phyloP scores from a whole-genome alignment of 139 green algal species.

The Pycnococcus provasolii region DNA sequence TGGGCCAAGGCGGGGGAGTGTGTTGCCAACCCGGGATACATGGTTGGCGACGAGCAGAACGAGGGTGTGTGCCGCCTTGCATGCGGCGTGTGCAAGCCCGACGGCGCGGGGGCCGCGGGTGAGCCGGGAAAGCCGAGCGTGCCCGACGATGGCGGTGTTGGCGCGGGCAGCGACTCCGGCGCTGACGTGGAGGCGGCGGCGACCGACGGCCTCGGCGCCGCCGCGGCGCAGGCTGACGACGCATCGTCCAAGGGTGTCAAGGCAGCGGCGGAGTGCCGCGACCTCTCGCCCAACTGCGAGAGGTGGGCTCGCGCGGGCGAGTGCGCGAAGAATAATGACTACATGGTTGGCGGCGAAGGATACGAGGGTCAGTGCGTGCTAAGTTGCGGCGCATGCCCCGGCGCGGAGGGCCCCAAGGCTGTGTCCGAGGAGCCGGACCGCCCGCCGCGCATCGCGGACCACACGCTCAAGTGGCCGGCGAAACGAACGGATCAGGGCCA shows the following conservation, averaged over 20 bases:
- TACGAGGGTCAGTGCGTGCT: slow-evolving; percentile 10
- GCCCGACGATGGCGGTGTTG: too few species aligned
- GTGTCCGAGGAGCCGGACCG: neutral
- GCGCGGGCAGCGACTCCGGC: neutral
- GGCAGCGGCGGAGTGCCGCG: neutral
- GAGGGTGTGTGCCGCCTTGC: neutral
- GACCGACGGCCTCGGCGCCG: neutral
- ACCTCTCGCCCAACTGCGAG: slow-evolving; percentile 5
- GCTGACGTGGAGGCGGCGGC: neutral
- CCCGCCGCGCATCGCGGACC: neutral
- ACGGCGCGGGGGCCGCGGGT: too few species aligned
- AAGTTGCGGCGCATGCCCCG: neutral
- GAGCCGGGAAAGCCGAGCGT: too few species aligned
- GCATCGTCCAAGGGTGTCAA: neutral
- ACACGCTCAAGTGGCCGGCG: slow-evolving; percentile 11
- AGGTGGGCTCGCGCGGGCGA: slow-evolving; percentile 7
- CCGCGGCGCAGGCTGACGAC: neutral
- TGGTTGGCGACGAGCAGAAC: slow-evolving; percentile 21
- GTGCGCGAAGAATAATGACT: slow-evolving; percentile 10
- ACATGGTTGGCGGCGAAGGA: slow-evolving; percentile 6
- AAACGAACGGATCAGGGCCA: neutral
- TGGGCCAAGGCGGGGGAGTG: slow-evolving; percentile 39
- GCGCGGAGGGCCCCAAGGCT: neutral
- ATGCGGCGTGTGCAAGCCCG: too few species aligned
- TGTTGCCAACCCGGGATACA: slow-evolving; percentile 37